A percentile compares a stretch with the other conserved stretches of the same genome.
phyloP scores from a whole-genome alignment of 176 grass and related monocot species.

The Cymbopogon citratus region DNA sequence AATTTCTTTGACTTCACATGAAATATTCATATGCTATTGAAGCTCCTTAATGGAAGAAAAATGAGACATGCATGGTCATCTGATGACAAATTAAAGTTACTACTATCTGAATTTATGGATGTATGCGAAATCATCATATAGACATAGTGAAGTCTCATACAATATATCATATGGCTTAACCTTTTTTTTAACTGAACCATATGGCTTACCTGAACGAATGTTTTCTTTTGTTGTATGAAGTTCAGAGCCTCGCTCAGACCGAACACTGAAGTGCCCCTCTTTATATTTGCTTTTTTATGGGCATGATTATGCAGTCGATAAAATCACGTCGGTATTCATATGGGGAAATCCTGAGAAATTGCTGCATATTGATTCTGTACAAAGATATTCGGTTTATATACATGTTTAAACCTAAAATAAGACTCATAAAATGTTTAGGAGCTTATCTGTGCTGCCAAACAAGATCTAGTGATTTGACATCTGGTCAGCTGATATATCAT shows the following conservation, averaged over 20 bases:
- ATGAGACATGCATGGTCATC: not conserved
- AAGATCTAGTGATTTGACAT: not conserved
- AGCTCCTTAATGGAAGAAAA: not conserved
- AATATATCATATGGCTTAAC: not conserved
- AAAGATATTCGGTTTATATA: not conserved
- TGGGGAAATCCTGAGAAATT: too few species aligned
- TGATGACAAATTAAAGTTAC: not conserved
- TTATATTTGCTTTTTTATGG: not conserved
- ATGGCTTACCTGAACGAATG: not conserved
- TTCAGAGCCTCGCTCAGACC: not conserved
- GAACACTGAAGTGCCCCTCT: not conserved
- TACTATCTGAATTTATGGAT: not conserved
- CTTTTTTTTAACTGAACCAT: too few species aligned
- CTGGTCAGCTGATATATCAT: not conserved
- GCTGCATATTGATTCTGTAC: too few species aligned
- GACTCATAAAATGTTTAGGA: not conserved
- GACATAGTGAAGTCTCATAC: not conserved
- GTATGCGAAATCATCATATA: not conserved
- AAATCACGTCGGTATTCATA: not conserved
- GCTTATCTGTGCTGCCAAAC: not conserved
- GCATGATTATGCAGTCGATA: not conserved
- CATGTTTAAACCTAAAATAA: not conserved
- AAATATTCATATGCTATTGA: conserved; percentile 16
- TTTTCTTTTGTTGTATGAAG: not conserved
- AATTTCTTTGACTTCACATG: conserved; percentile 1